These are phyloP conservation scores for Daldinia concentrica DNA, from an alignment of 495 filamentous ascomycete genomes.

Conservation along the genomic window DNA sequence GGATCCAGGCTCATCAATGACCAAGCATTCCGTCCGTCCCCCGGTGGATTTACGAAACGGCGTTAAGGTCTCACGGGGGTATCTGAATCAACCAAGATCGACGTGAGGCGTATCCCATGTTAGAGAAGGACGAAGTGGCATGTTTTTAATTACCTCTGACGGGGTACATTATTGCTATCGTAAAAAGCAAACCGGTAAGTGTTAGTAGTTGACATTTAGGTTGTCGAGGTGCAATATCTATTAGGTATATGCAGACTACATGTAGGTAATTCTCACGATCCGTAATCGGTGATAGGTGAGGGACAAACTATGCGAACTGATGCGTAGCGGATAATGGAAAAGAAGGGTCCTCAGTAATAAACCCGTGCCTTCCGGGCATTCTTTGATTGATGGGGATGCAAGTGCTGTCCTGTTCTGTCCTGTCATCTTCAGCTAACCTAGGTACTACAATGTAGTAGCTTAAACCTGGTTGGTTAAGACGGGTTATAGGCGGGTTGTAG, in stretches of 20 bases:
- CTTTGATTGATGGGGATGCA: slow-evolving; percentile 39
- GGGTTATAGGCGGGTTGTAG: not conserved
- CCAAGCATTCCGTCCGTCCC: slow-evolving; percentile 22
- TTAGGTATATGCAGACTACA: too few species aligned
- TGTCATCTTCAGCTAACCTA: slow-evolving; percentile 25
- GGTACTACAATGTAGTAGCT: not conserved
- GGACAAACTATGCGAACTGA: slow-evolving; percentile 4
- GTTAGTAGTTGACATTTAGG: not conserved
- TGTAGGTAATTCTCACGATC: slow-evolving; percentile 10
- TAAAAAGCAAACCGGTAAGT: not conserved
- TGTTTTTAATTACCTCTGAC: slow-evolving; percentile 14
- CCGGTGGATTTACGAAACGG: slow-evolving; percentile 38
- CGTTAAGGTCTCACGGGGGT: slow-evolving; percentile 31
- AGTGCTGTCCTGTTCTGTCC: slow-evolving; percentile 23
- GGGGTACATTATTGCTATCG: not conserved
- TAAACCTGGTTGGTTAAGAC: slow-evolving; percentile 19
- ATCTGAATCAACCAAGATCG: slow-evolving; percentile 41
- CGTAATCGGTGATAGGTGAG: slow-evolving; percentile 5
- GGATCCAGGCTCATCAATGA: slow-evolving; percentile 16
- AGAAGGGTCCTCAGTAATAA: slow-evolving; percentile 38
- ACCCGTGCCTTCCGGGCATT: slow-evolving; percentile 36
- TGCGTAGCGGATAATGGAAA: not conserved
- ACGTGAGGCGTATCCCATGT: slow-evolving; percentile 21
- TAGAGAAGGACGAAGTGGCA: slow-evolving; percentile 27
- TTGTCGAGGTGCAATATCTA: not conserved